Base-by-base conservation (phyloP, 306 rosid species). In the Trifolium pratense region DNA sequence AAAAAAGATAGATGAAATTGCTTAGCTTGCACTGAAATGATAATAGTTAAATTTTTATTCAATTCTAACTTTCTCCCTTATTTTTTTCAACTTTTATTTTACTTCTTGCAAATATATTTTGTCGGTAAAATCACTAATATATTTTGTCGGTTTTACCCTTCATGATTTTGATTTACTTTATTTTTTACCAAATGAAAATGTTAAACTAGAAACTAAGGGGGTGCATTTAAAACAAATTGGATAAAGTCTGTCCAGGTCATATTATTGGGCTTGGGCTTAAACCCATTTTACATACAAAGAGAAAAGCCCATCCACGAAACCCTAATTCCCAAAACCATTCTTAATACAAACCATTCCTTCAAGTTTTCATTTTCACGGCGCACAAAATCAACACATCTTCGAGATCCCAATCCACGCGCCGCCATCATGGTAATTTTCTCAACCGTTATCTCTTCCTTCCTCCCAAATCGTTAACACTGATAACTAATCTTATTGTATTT, bases 371-470 rank as follows among this genome's bases (percentile, higher is more conserved):
- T 64, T 71, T 48, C 57, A 62, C 81, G 70, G 75, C 84, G 80
- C 58, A 43, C 48, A 18, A 67, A 66, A 34, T 42, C 7, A 2
- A 0, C 1, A 10, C 43, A 32, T 69, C 73, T 16, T 36, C 17
- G 57, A 11, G 73, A 63, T 32, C 59, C 79, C 49, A 77, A 64
- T 75, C 77, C 40, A 55, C 70, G 17, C 73, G 61, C 69, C 74
- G 75, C 53, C 71, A 75, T 4, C 42, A 81, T 81, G 84, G 84
- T 81, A 76, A 71, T 31, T 60, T 26, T 49, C 65, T 63, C 17
- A 5, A 1, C 39, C 65, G 4, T n/a, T 48, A 2, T 23, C 32
- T 29, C 31, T 26, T 26, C 46, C 0, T 21, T 56, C 13, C 13
- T 23, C 25, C 2, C 1, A 3, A 32, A 39, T 9, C 17, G 8